A percentile compares a stretch with the other conserved stretches of the same genome.
These are phyloP conservation scores for Xylaria castorea DNA, from an alignment of 495 filamentous ascomycete species.

Conservation along the genomic window DNA sequence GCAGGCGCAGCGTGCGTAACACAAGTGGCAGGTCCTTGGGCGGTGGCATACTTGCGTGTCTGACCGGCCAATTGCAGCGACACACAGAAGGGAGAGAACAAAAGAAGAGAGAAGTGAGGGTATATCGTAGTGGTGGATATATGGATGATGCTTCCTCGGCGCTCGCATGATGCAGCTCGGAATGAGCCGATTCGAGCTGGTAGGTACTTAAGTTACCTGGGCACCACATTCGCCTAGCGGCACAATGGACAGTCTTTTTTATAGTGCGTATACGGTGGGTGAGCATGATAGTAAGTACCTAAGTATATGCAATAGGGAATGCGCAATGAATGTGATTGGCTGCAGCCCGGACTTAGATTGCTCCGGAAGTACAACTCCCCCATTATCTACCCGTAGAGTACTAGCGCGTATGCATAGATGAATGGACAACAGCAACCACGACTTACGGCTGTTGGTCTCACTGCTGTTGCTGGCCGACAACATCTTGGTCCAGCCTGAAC, in stretches of 20 bases:
- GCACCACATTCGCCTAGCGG: no score
- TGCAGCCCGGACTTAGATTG: background rate
- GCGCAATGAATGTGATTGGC: conserved; percentile 13
- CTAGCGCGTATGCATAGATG: background rate
- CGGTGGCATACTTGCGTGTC: conserved; percentile 2
- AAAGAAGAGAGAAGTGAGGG: no score
- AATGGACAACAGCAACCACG: background rate
- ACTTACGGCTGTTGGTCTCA: background rate
- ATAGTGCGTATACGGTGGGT: background rate
- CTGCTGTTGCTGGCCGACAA: background rate
- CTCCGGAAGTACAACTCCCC: background rate
- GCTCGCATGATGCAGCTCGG: conserved; percentile 11
- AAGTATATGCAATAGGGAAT: background rate
- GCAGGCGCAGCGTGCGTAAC: background rate
- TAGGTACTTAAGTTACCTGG: background rate
- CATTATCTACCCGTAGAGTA: background rate
- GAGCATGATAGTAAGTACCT: no score
- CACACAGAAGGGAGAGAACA: background rate
- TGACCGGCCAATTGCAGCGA: background rate
- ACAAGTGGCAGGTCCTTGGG: background rate
- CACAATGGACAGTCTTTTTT: background rate
- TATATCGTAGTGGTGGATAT: background rate
- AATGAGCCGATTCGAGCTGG: conserved; percentile 7
- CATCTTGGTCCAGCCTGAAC: background rate
- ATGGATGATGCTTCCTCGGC: background rate